Base-by-base conservation (phyloP, 371 early-diverging fungal genomes). In the Rhizopus stolonifer region DNA sequence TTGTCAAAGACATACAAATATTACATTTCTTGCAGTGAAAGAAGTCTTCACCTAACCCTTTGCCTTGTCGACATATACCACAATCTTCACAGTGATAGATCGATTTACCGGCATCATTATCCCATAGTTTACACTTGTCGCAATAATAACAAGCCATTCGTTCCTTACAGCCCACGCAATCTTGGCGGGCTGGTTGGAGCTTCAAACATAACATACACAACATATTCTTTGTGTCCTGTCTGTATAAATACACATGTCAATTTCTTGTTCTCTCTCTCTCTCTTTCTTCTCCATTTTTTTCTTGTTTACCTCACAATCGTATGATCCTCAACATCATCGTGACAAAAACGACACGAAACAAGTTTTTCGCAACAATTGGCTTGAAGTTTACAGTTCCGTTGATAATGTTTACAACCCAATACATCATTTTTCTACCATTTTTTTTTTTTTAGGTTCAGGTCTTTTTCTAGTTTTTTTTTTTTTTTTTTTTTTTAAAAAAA, bases 21-120 rank as follows among this genome's bases (percentile, higher is more conserved):
- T 94, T 90, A 69, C 99, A 99, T 34, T 82, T 90, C 38, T 86
- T 77, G 74, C 99, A 98, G 62, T 99, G 99, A 59, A 91, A 95
- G 68, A 84, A 96, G 69, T 94, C 94, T 8, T 79, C 60, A 0
- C 83, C 85, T 1, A 88, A 64, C 0, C 91, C 92, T 60, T 82
- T 76, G 9, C 97, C 99, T 36, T 91, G 81, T 26, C 96, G 82
- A 64, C 99, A 99, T 36, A 98, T 91, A 3, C 94, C 94, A 58
- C 98, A 98, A 34, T 87, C 84, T 51, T 89, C 80, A 63, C 95
- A 95, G 61, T 97, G 98, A 73, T 93, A 98, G 17, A 96, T 92
- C 21, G 74, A 60, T 60, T 92, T 92, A 31, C 67, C 58, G 4
- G 85, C 74, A 55, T 90, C 90, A 57, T 94, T 85, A 64, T 94